A percentile compares a stretch with the other conserved stretches of the same genome.
Conservation (phyloP, 2,329 filamentous ascomycete species). For the Beauveria scarabaeidicola region DNA sequence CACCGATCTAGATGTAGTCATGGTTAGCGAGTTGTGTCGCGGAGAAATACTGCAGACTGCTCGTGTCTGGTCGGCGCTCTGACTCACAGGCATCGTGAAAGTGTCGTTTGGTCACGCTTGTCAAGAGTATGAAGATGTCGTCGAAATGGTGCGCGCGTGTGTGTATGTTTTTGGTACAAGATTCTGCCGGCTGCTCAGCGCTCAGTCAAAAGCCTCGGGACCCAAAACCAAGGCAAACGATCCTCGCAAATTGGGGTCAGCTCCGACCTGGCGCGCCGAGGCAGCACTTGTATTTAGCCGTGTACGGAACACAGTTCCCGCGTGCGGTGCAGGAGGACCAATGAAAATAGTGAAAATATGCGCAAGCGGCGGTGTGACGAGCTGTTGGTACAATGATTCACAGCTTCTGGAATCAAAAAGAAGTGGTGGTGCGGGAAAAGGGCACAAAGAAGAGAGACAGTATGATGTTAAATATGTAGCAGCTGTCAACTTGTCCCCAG, state of each 20-base stretch:
- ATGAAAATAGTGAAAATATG: neutral
- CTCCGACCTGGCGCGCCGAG: constrained; percentile 11
- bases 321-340: neutral
- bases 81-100: constrained; percentile 16
- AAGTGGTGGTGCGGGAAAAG: neutral
- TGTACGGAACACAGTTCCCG: neutral
- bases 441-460: neutral
- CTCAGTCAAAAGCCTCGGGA: constrained; percentile 8
- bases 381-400: neutral
- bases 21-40: neutral
- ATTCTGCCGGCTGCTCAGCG: constrained; percentile 9
- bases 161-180: neutral
- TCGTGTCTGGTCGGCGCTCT: neutral
- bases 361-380: neutral
- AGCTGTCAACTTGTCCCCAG: neutral
- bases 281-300: neutral
- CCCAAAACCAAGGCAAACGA: constrained; percentile 9
- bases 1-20: constrained; percentile 32
- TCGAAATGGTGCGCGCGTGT: no score
- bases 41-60: no score
- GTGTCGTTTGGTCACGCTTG: neutral
- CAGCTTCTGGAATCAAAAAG: neutral
- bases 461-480: neutral
- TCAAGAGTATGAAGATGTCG: neutral
- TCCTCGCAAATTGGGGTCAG: constrained; percentile 6